Base-by-base conservation (phyloP, 2,329 filamentous ascomycete species). In the Emergomyces orientalis region DNA sequence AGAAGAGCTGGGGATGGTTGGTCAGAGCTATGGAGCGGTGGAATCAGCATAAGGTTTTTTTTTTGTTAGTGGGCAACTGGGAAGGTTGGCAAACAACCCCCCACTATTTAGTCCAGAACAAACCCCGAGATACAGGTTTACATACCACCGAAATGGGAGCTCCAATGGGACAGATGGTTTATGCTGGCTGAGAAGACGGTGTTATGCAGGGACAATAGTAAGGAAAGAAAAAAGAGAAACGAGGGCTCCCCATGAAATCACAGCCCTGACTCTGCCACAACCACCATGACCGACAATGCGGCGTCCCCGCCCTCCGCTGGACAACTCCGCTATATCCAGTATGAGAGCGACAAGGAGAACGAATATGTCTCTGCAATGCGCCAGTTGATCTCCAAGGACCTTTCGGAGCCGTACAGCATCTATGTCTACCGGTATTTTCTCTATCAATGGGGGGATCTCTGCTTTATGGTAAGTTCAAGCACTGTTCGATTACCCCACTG, bases 361-460 rank as follows among this genome's bases (percentile, higher is more conserved):
- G 77, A 79, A 62, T 87, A 94, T 73, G 86, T 99, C 51, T 86
- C 91, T 43, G 86, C 91, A 51, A 97, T 99, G 76, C 87, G 93
- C 62, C 87, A 92, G 63, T 79, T 99, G 72, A 99, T 99, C 71
- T 94, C 92, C 54, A 96, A 93, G 71, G 94, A 97, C 73, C 83
- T 99, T 59, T 97, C 93, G 69, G 94, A 99, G 76, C 94, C 94
- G 1, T 99, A 99, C 76, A 97, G 93, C 77, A 97, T 99, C 74
- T 99, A 99, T 79, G 94, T 99, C 63, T 99, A 97, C 76, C 87
- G 94, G 39, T 99, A 99, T 75, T 99, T 99, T 71, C 80, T 99
- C 22, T 96, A 95, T 73, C 91, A 97, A 83, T 99, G 94, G 94
- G 89, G 90, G 5, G 88, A 97, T 72, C 80, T 99, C n/a, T 99